Evolutionary conservation across 192 early-diverging fungal genomes (phyloP), one percentile per base, ranked within the genome.

Genomic region (Backusella psychrophila): DNA sequence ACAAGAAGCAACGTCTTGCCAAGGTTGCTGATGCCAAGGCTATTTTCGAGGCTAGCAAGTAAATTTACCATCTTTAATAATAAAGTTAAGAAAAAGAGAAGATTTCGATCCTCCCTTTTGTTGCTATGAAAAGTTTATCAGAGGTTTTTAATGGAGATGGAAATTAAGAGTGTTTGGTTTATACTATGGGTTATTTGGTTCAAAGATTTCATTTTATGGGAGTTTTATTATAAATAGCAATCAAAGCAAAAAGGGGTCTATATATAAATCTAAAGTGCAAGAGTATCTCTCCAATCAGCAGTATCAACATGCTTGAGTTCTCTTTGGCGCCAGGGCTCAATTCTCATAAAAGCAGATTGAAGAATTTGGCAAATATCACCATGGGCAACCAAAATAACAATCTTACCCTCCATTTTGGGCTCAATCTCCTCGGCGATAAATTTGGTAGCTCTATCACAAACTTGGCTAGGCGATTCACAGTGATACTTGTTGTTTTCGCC

Each of bases 1-100:
- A 92, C 91, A 88, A 93, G 86, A 96, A 97, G 92, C 93, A 98
- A 90, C 91, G 92, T 80, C 85, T 91, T 80, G 92, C 95, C 88
- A 90, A 92, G 77, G 84, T 98, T 84, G 89, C 90, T 86, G 93
- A 97, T 89, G 97, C 96, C 92, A 93, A 78, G 73, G 72, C 72
- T 65, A 65, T 35, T 34, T 83, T 79, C 78, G 76, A 83, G 46
- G 69, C 69, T 31, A 26, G 41, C 23, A 46, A 42, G 26, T 42
- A 42, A 44, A 33, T 67, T 67, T 59, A 29, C 44, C 23, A 49
- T 46, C 34, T 71, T 71, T 44, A 42, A 46, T 71, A 46, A 41
- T 71, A 49, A 71, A 71, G 21, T 41, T 29, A 71, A 33, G 33
- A 33, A 70, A 70, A 42, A 41, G 6, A 1, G 21, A 36, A 39